Conservation (phyloP, 2,329 filamentous ascomycete species). For the Hirsutella rhossiliensis region DNA sequence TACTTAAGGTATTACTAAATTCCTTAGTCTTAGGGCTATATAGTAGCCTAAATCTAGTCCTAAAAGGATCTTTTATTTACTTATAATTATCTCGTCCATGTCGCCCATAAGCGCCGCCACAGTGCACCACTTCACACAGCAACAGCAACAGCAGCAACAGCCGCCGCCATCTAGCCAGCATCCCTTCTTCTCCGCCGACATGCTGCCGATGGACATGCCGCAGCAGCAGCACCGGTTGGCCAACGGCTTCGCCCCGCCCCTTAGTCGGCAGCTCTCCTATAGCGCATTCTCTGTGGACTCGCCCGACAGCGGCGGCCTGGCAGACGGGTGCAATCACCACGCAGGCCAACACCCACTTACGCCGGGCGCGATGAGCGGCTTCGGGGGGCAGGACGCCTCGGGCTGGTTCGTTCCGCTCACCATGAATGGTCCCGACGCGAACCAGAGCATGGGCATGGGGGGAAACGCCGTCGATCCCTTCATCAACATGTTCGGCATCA, state of each 20-base stretch:
- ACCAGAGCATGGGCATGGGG: slow-evolving; percentile 31
- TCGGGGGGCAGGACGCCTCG: slow-evolving; percentile 35
- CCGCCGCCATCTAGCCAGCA: slow-evolving; percentile 8
- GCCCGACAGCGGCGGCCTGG: slow-evolving; percentile 16
- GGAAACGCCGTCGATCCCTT: slow-evolving; percentile 36
- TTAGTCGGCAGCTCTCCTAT: slow-evolving; percentile 67
- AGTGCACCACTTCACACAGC: slow-evolving; percentile 21
- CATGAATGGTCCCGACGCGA: slow-evolving; percentile 60
- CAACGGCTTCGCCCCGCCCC: slow-evolving; percentile 47
- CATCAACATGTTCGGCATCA: slow-evolving; percentile 32
- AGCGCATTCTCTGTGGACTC: slow-evolving; percentile 53
- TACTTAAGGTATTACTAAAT: too few species aligned
- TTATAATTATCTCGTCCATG: too few species aligned
- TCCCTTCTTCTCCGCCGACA: slow-evolving; percentile 36
- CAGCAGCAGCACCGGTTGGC: slow-evolving; percentile 22
- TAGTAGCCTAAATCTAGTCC: too few species aligned
- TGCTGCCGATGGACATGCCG: slow-evolving; percentile 39
- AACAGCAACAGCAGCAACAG: slow-evolving; percentile 8
- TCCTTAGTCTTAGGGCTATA: too few species aligned
- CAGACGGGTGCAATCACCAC: slow-evolving; percentile 17
- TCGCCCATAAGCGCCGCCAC: slow-evolving; percentile 33
- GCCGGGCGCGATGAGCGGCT: slow-evolving; percentile 10
- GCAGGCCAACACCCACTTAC: slow-evolving; percentile 10
- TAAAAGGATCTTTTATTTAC: too few species aligned
- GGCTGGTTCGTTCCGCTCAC: slow-evolving; percentile 95